These are phyloP conservation scores for Luffa aegyptiaca DNA, from an alignment of 306 rosid species.

Conservation along the genomic window DNA sequence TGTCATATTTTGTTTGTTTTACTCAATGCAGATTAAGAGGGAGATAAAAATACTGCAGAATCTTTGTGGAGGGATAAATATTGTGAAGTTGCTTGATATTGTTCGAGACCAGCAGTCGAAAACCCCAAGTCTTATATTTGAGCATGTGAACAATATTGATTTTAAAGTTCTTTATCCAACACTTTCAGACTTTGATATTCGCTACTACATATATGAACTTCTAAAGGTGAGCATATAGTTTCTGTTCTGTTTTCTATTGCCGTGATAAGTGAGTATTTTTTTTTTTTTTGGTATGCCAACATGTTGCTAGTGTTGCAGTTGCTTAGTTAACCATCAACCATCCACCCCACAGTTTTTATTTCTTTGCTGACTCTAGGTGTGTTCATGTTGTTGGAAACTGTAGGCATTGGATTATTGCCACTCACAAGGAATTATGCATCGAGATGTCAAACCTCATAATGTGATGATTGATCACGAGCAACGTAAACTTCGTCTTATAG, in stretches of 20 bases:
- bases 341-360: not conserved
- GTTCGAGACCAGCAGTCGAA: slow-evolving; percentile 35
- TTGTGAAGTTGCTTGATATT: slow-evolving; percentile 34
- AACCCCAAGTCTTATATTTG: slow-evolving; percentile 37
- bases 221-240: slow-evolving; percentile 17
- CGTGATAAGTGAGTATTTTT: not conserved
- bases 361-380: not conserved
- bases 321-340: not conserved
- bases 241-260: not conserved
- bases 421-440: slow-evolving; percentile 42
- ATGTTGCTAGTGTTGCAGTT: not conserved
- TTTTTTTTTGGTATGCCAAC: not conserved
- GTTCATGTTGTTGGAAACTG: not conserved
- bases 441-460: slow-evolving; percentile 43
- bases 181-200: slow-evolving; percentile 32
- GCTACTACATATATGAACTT: slow-evolving; percentile 38
- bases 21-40: slow-evolving; percentile 27
- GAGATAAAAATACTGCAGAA: slow-evolving; percentile 42
- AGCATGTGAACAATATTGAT: slow-evolving; percentile 35
- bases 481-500: slow-evolving; percentile 38
- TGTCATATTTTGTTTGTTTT: not conserved
- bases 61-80: slow-evolving; percentile 36
- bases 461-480: slow-evolving; percentile 42
- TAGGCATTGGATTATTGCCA: slow-evolving; percentile 38
- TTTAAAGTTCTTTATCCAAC: slow-evolving; percentile 34